Evolutionary conservation across 129 eudicot species (phyloP), one percentile per base, ranked within the genome.

Genomic region (Artemisia argyi): DNA sequence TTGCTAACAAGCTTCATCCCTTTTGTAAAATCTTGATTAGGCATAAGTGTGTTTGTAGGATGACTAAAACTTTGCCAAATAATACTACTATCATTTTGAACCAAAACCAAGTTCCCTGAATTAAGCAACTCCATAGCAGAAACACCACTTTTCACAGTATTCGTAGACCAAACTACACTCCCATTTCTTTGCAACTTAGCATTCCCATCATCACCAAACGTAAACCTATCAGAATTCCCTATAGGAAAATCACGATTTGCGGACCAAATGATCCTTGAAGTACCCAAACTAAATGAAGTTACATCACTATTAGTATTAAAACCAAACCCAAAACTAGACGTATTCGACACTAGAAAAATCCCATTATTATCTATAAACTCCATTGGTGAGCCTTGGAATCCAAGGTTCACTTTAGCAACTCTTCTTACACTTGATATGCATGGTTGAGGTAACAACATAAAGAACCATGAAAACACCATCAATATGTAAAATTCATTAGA

Each of bases 21-120:
- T 51, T 51, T 15, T 11, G 3, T 15, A 5, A 51, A 15, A 15
- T 51, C 56, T 61, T 89, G 97, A 53, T 84, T 83, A 0, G 22
- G 22, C 22, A 20, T 20, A 20, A 20, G 22, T 20, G 22, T 20
- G 1, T 20, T 20, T 20, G 22, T 20, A 20, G 98, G 98, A 81
- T 84, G 83, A 56, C 76, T 76, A 83, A 90, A 94, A 74, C 98
- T 94, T 65, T 94, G 86, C 98, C 98, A 94, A 65, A 87, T 50
- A 55, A 80, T 17, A 17, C 57, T 67, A 22, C 90, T 86, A 66
- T 88, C 86, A 10, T 65, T 42, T 17, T 88, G 89, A 20, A 76
- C 42, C 19, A 94, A 69, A 15, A 90, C 83, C 63, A 94, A 77
- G 81, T 94, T 94, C 24, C 98, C 98, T 0, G 92, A 83, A 80